Conservation (phyloP, 768 basidiomycete species). For the Scleroderma bovista region DNA sequence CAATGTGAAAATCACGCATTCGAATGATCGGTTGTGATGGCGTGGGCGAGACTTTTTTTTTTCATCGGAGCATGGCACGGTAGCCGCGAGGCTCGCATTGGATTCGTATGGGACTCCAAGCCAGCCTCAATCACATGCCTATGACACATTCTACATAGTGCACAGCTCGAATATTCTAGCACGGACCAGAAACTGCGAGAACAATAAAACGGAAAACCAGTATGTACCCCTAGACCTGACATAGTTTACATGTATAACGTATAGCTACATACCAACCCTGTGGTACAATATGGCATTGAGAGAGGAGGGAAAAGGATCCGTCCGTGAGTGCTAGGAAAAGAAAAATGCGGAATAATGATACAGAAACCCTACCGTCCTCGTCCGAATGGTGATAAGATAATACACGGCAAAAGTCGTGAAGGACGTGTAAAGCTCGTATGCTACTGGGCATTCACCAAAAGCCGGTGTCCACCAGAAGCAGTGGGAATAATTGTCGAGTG, state of each 20-base stretch:
- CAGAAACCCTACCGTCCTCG: constrained; percentile 19
- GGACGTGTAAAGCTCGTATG: constrained; percentile 23
- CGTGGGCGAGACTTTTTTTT: constrained; percentile 1
- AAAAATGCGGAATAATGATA: constrained; percentile 33
- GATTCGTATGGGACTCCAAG: background rate
- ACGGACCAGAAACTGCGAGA: background rate
- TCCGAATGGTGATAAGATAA: constrained; percentile 19
- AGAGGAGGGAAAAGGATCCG: constrained; percentile 13
- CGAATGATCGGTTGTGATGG: constrained; percentile 7
- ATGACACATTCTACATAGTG: background rate
- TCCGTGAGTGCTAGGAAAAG: constrained; percentile 10
- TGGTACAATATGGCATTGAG: constrained; percentile 19
- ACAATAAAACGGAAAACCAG: constrained; percentile 8
- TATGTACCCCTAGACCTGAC: constrained; percentile 11
- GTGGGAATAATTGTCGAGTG: constrained; percentile 3
- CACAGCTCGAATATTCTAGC: background rate
- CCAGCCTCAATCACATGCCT: background rate
- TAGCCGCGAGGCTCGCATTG: constrained; percentile 1
- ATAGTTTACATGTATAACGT: constrained; percentile 34
- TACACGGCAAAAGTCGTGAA: constrained; percentile 23
- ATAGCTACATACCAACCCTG: constrained; percentile 27
- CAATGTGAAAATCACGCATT: constrained; percentile 1
- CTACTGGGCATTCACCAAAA: constrained; percentile 1
- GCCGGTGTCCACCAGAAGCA: constrained; percentile 9
- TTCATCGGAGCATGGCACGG: background rate